These are phyloP conservation scores for Marasmius fiardii DNA, from an alignment of 1,284 basidiomycete species.

Conservation along the genomic window DNA sequence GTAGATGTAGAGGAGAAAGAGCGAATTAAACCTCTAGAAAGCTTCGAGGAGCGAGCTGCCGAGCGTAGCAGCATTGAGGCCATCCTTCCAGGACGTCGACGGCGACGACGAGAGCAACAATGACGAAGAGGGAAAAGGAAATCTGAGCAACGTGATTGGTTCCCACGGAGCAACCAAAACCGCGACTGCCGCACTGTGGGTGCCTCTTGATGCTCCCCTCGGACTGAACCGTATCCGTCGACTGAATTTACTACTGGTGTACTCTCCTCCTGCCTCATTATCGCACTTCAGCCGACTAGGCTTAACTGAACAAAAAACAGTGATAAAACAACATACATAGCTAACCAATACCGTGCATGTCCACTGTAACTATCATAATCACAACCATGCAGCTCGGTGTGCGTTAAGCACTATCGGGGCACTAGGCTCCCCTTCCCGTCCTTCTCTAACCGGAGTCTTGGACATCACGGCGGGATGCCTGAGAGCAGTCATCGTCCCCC, in stretches of 20 bases:
- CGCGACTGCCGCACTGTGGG: no score
- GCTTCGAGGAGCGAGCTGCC: slow-evolving; percentile 30
- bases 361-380: background rate
- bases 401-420: slow-evolving; percentile 23
- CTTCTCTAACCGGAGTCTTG: slow-evolving; percentile 40
- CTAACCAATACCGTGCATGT: background rate
- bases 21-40: slow-evolving; percentile 4
- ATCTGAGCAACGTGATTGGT: slow-evolving; percentile 2
- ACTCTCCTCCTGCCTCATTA: no score
- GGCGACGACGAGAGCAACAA: background rate
- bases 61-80: slow-evolving; percentile 49
- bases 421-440: slow-evolving; percentile 20
- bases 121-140: background rate
- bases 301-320: no score
- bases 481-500: slow-evolving; percentile 38
- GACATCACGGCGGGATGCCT: slow-evolving; percentile 45
- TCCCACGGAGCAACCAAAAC: no score
- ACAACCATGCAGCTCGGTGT: slow-evolving; percentile 13
- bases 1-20: slow-evolving; percentile 24
- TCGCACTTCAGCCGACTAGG: no score
- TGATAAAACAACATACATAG: background rate
- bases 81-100: slow-evolving; percentile 28
- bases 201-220: no score
- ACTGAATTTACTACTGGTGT: no score
- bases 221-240: no score